Evolutionary conservation across 768 basidiomycete species (phyloP), one percentile per base, ranked within the genome.

Genomic region (Hygrocybe coccinea): DNA sequence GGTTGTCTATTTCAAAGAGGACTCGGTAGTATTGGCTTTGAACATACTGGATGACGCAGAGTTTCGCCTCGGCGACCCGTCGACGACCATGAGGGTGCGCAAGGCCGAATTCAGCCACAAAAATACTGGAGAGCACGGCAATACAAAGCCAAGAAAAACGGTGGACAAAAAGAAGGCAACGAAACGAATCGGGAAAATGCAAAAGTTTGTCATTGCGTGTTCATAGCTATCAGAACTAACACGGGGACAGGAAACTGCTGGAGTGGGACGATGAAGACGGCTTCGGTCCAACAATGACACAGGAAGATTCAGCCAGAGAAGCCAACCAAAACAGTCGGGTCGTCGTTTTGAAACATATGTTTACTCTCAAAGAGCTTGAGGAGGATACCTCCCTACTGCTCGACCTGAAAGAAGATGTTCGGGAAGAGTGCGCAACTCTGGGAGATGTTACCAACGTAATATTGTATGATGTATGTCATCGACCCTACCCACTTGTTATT

Each of bases 231-330:
- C 8, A 3, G 29, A 44, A 39, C 51, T 52, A 21, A 52, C 43
- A 37, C 11, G 37, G 47, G 11, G 8, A 22, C 63, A 97, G 95
- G 67, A 97, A 95, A 76, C 72, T 97, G 25, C 80, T 80, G 51
- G 92, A 97, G 64, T 98, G 95, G 95, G 87, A 91, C 56, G 93
- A 91, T 33, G 91, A 92, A 66, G 93, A 95, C 59, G 91, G 91
- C 2, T 92, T 92, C 60, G 93, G 92, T 5, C 90, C 90, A 0
- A 69, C 78, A 14, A 74, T 79, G 50, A 78, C 82, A 15, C 78
- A 79, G 19, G 79, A 80, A 48, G 85, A 87, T 59, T 69, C 73
- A 19, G 66, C 62, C 25, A 69, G 74, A 21, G 65, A 71, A 5
- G 66, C 68, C 29, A 81, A 81, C 67, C 78, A 82, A 65, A 80